Conservation (phyloP, 2,329 filamentous ascomycete genomes). For the Didymella glomerata region DNA sequence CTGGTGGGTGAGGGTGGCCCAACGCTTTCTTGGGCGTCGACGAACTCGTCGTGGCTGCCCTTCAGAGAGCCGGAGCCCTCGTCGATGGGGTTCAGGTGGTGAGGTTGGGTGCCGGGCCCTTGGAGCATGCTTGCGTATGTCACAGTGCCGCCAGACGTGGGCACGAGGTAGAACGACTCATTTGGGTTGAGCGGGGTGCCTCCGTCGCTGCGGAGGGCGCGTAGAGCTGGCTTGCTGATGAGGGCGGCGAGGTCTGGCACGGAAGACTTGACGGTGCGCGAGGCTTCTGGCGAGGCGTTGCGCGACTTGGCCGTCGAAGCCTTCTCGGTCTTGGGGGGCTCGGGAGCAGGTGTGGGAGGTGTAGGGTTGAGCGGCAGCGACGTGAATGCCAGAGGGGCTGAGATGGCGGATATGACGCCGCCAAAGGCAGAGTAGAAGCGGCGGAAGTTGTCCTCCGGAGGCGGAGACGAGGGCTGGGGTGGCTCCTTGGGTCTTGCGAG, state of each 20-base stretch:
- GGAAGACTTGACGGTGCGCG: conserved; percentile 49
- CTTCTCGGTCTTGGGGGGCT: conserved; percentile 32
- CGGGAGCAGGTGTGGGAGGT: conserved; percentile 39
- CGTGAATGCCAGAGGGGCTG: conserved; percentile 90
- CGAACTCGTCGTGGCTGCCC: conserved; percentile 74
- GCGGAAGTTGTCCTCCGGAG: conserved; percentile 79
- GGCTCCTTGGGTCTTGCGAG: conserved; percentile 25
- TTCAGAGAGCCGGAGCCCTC: conserved; percentile 51
- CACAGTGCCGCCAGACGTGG: conserved; percentile 86
- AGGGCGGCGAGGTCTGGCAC: conserved; percentile 83
- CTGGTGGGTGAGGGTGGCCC: conserved; percentile 57
- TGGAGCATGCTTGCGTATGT: conserved; percentile 88
- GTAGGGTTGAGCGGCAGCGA: conserved; percentile 74
- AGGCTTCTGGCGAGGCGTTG: conserved; percentile 40
- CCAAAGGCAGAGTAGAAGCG: conserved; percentile 94
- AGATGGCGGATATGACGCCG: conserved; percentile 85
- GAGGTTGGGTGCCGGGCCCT: conserved; percentile 47
- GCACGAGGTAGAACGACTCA: conserved; percentile 85
- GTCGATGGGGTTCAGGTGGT: conserved; percentile 48
- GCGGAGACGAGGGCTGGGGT: conserved; percentile 31
- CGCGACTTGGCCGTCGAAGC: conserved; percentile 36
- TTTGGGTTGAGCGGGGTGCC: conserved; percentile 57
- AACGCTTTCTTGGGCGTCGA: conserved; percentile 79
- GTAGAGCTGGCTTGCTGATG: conserved; percentile 85
- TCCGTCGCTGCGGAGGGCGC: conserved; percentile 74